Conservation (phyloP, 352 stramenopile genomes). For the Phytophthora palmivora region DNA sequence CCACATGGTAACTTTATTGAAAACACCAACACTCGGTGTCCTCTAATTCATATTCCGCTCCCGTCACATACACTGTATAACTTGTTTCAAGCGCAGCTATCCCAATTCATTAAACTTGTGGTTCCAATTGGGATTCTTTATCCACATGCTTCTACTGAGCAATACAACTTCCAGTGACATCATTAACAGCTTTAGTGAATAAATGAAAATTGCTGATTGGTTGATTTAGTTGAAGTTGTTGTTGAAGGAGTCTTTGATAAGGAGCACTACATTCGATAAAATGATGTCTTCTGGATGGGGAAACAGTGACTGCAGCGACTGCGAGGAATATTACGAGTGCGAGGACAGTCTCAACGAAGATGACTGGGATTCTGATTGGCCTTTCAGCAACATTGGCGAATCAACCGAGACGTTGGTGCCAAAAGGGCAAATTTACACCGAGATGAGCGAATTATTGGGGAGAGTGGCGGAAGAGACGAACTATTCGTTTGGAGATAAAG, state of each 20-base stretch:
- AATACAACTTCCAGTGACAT: too few relatives aligned
- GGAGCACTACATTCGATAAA: background rate
- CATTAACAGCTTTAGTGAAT: background rate
- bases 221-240: background rate
- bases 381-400: slow-evolving; percentile 3
- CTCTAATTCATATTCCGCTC: slow-evolving; percentile 14
- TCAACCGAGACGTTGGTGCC: slow-evolving; percentile 2
- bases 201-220: background rate
- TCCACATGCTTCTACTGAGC: too few relatives aligned
- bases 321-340: background rate
- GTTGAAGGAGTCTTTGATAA: too few relatives aligned
- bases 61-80: slow-evolving; percentile 13
- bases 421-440: slow-evolving; percentile 4
- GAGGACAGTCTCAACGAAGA: slow-evolving; percentile 1
- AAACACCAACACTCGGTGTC: slow-evolving; percentile 11
- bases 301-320: too few relatives aligned
- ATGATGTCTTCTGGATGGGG: background rate
- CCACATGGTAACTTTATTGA: slow-evolving; percentile 2
- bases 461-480: background rate
- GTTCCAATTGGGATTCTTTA: slow-evolving; percentile 22
- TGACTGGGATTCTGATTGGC: background rate
- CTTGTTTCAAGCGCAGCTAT: background rate
- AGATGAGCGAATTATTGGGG: slow-evolving; percentile 12
- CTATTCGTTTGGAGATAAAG: slow-evolving; percentile 4
- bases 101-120: slow-evolving; percentile 1